These are phyloP conservation scores for Pulchroboletus neoregius DNA, from an alignment of 1,284 basidiomycete genomes.

Conservation along the genomic window DNA sequence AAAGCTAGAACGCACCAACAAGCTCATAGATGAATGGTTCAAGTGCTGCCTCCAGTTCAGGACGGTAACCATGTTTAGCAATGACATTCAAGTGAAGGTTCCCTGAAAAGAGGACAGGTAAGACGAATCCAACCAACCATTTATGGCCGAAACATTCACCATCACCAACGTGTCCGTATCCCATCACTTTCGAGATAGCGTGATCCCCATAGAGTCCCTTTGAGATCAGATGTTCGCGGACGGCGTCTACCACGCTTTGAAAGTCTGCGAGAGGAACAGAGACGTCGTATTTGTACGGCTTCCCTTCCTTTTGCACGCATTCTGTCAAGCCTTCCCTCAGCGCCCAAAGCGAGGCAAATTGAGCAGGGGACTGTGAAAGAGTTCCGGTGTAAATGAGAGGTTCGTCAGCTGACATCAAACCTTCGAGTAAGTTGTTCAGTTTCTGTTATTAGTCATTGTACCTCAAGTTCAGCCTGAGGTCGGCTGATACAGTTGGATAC, in stretches of 20 bases:
- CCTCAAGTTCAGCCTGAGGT: conserved; percentile 12
- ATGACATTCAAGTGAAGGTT: conserved; percentile 95
- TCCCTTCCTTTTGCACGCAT: conserved; percentile 90
- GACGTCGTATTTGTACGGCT: conserved; percentile 97
- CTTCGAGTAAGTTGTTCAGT: conserved; percentile 79
- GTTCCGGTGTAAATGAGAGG: conserved; percentile 88
- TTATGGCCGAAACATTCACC: conserved; percentile 47
- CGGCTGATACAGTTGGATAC: conserved; percentile 2
- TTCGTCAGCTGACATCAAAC: conserved; percentile 69
- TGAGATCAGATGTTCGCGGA: conserved; percentile 69
- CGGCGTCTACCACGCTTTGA: conserved; percentile 84
- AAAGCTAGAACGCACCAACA: conserved; percentile 53
- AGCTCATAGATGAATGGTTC: conserved; percentile 98
- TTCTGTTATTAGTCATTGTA: conserved; percentile 56
- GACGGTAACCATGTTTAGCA: conserved; percentile 73
- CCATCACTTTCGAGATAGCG: conserved; percentile 79
- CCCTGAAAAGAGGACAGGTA: conserved; percentile 43
- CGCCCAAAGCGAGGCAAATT: conserved; percentile 89
- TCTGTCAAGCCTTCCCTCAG: conserved; percentile 95
- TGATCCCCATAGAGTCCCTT: conserved; percentile 72
- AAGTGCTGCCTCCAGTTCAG: conserved; percentile 81
- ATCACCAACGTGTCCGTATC: conserved; percentile 97
- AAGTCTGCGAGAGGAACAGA: conserved; percentile 88
- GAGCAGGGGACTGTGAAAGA: conserved; percentile 87
- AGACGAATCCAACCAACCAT: neutral